These are phyloP conservation scores for Eremothecium gossypii DNA, from an alignment of 1,139 yeast species.

Conservation along the genomic window DNA sequence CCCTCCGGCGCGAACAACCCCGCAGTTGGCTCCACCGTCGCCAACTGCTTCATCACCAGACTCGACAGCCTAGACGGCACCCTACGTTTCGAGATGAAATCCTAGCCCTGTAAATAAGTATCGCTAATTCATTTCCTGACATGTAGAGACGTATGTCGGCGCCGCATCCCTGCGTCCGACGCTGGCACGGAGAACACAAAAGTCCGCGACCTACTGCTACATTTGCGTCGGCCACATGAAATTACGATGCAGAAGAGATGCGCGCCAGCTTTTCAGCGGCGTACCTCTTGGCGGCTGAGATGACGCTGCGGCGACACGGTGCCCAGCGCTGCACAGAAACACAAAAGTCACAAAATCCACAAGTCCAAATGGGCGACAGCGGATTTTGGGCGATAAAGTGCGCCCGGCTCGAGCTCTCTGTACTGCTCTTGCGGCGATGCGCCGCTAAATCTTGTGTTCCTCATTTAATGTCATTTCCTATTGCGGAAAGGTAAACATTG, in stretches of 20 bases:
- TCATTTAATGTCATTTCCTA: conserved; percentile 6
- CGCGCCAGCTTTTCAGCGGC: too few relatives aligned
- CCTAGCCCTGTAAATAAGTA: too few relatives aligned
- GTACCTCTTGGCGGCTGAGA: too few relatives aligned
- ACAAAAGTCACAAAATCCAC: too few relatives aligned
- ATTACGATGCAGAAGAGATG: not conserved
- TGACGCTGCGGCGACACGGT: too few relatives aligned
- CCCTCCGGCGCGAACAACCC: conserved; percentile 23
- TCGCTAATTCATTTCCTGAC: too few relatives aligned
- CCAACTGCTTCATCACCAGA: conserved; percentile 32
- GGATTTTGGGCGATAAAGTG: too few relatives aligned
- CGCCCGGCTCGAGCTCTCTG: not conserved
- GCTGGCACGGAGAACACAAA: not conserved
- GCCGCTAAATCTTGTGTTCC: not conserved
- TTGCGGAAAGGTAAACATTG: conserved; percentile 5
- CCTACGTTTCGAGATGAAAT: conserved; percentile 21
- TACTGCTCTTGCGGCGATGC: not conserved
- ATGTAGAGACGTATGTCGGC: too few relatives aligned
- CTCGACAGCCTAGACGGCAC: conserved; percentile 35
- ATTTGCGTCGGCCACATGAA: not conserved
- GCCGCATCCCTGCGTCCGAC: too few relatives aligned
- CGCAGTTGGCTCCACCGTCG: conserved; percentile 34
- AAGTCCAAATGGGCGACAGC: too few relatives aligned
- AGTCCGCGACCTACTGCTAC: not conserved
- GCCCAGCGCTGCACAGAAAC: too few relatives aligned